Evolutionary conservation across 2,329 filamentous ascomycete species (phyloP), one percentile per base, ranked within the genome.

Genomic region (Fusarium secorum): DNA sequence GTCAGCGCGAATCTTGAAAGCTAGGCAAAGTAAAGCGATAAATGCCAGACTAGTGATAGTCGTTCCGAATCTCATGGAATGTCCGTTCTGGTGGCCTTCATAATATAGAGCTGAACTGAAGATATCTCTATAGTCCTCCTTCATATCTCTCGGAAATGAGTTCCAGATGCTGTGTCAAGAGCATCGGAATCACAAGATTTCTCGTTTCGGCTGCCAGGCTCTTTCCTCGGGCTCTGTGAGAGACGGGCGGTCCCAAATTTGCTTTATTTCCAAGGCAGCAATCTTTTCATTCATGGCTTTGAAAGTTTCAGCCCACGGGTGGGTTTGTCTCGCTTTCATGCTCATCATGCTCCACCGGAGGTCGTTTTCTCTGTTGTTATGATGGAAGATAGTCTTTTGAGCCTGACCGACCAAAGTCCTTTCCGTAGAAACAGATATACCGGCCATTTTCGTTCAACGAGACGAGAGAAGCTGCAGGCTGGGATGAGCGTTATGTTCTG

Each of bases 401-500:
- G 24, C 17, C 24, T 45, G 44, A 46, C 4, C 13, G 18, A 8
- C 44, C 13, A 11, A n/a, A 46, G 4, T 46, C 9, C 14, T 46
- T 46, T 17, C 26, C 20, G 10, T 17, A 17, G 44, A n/a, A n/a
- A 11, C 14, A 30, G 9, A 46, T n/a, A 5, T 46, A 46, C 3
- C 14, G 4, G 3, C 20, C 1, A 8, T 28, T 46, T 45, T 45
- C 13, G 24, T 28, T 28, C 4, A 7, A 45, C 3, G 14, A 15
- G 42, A n/a, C 5, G 15, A 7, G 0, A 26, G 17, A 7, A 8
- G 17, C 11, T 44, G 17, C 1, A 44, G 14, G 11, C 0, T 44
- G 7, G 18, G 18, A 11, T 7, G 18, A 28, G 26, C 26, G 7
- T 15, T 46, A 11, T 28, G 13, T 15, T n/a, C 18, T 26, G 15